Evolutionary conservation across 306 rosid genomes (phyloP), one percentile per base, ranked within the genome.

Genomic region (Argentina anserina): DNA sequence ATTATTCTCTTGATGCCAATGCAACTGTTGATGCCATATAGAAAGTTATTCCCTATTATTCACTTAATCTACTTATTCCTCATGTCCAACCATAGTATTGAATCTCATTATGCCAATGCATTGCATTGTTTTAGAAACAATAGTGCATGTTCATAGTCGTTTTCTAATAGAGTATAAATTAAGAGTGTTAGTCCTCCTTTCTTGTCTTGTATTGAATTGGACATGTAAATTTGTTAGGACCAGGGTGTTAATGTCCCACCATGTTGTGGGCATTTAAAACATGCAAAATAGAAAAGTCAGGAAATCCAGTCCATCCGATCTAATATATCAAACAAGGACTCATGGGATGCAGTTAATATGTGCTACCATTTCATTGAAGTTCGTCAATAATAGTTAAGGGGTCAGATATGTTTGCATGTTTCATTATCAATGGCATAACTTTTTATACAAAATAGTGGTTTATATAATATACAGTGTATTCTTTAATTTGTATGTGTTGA

Each of bases 401-500:
- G 52, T 49, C 42, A 70, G 56, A 58, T 45, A 68, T 56, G 61
- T 76, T 56, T 75, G 65, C 77, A 64, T 52, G 18, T 72, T 36
- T 74, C 69, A 25, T 15, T 36, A 33, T 70, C 53, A 56, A 56
- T 26, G 9, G 9, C 3, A 46, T 12, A 65, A 42, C 49, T 9
- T 50, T 41, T 26, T 71, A n/a, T 29, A 43, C n/a, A 53, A 9
- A n/a, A 12, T 50, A 17, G 61, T 46, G 42, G 40, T 9, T 70
- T 36, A 37, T 20, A 65, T 26, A 50, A 28, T 15, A 26, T 18
- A 26, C n/a, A 18, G 7, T 50, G 23, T 26, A 5, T 37, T 15
- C n/a, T 20, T 52, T 37, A 41, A 50, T 66, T 62, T 81, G 62
- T 78, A 43, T 72, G 41, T 80, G 5, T 72, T 55, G 74, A 37